A percentile compares a stretch with the other conserved stretches of the same genome.
phyloP scores from a whole-genome alignment of 768 basidiomycete genomes.

The Filobasidium floriforme region DNA sequence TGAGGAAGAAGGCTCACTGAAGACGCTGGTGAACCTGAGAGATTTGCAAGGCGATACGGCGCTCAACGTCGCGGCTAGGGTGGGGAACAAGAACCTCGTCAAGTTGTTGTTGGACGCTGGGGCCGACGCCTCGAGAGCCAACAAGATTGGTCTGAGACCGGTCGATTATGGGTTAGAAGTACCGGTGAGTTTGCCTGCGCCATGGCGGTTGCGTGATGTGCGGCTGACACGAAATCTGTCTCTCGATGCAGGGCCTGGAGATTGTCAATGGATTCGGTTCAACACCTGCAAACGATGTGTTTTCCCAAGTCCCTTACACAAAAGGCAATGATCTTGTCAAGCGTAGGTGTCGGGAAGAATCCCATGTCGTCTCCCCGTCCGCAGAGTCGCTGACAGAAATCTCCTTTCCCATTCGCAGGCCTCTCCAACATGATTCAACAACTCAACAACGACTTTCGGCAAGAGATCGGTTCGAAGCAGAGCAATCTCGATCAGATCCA shows the following conservation, averaged over 20 bases:
- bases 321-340: slow-evolving; percentile 17
- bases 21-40: slow-evolving; percentile 75
- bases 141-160: slow-evolving; percentile 86
- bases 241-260: slow-evolving; percentile 1
- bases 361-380: too few relatives aligned
- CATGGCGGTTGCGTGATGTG: background rate
- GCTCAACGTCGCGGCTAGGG: slow-evolving; percentile 85
- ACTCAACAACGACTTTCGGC: slow-evolving; percentile 67
- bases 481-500: slow-evolving; percentile 80
- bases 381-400: background rate
- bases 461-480: slow-evolving; percentile 78
- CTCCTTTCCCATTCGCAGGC: slow-evolving; percentile 53
- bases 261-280: slow-evolving; percentile 8
- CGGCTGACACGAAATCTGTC: background rate
- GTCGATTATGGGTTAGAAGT: slow-evolving; percentile 92
- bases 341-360: slow-evolving; percentile 3
- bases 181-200: slow-evolving; percentile 54
- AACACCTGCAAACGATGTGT: background rate
- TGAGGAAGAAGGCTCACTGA: slow-evolving; percentile 56
- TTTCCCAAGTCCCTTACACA: slow-evolving; percentile 13
- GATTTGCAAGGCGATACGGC: slow-evolving; percentile 95
- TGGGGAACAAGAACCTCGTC: slow-evolving; percentile 82
- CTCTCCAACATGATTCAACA: slow-evolving; percentile 76
- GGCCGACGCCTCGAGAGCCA: slow-evolving; percentile 77
- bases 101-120: slow-evolving; percentile 81